Conservation (phyloP, 345 rosid genomes). For the Lagerstroemia speciosa region DNA sequence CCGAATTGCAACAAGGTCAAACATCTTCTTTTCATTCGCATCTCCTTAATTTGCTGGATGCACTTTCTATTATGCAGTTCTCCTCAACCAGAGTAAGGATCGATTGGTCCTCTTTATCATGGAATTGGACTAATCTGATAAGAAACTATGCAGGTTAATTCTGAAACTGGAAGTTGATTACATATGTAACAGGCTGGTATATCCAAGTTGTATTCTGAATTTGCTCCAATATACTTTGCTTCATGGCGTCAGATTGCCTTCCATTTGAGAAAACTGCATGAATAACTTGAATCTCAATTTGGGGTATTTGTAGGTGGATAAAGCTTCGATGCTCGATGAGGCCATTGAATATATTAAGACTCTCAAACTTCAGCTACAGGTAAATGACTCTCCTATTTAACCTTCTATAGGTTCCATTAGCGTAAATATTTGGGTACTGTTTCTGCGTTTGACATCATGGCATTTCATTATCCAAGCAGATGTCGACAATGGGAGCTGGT, state of each 20-base stretch:
- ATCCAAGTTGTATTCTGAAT: too few species aligned
- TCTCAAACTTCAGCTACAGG: constrained; percentile 91
- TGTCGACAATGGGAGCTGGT: constrained; percentile 74
- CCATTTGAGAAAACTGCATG: background rate
- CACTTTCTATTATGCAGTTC: background rate
- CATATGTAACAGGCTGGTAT: background rate
- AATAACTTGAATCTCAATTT: constrained; percentile 1
- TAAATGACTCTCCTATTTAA: constrained; percentile 8
- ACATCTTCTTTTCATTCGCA: background rate
- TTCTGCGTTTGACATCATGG: background rate
- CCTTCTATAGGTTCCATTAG: background rate
- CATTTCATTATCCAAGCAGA: constrained; percentile 28
- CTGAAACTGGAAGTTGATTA: background rate
- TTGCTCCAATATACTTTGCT: background rate
- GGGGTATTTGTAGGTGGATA: constrained; percentile 60
- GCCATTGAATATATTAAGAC: constrained; percentile 85
- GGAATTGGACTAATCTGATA: background rate
- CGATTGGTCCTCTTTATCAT: background rate
- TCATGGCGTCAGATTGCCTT: background rate
- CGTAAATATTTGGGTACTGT: background rate
- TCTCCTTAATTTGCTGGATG: background rate
- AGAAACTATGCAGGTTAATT: background rate
- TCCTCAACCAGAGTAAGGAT: background rate
- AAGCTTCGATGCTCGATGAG: constrained; percentile 97
- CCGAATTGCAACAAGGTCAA: constrained; percentile 89